Conservation (phyloP, 805 yeast genomes). For the Yarrowia porcina region DNA sequence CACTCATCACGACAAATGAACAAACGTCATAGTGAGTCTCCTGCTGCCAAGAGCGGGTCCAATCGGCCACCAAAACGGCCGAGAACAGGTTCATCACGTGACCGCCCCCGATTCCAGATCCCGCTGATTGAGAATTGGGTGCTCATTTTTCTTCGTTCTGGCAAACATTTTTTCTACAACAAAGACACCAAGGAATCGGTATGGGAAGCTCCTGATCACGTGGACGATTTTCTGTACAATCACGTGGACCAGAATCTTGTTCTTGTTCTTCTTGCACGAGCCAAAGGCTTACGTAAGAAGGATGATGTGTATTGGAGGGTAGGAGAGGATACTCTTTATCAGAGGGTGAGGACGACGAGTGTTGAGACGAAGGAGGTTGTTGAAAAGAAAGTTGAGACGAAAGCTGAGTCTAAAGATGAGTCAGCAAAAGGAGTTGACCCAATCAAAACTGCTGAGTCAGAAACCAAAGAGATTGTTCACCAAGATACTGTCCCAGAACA, state of each 20-base stretch:
- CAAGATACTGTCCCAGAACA: too few species aligned
- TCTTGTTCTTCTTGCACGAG: conserved; percentile 40
- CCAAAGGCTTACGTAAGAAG: conserved; percentile 40
- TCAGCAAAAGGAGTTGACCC: background rate
- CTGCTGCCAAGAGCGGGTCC: background rate
- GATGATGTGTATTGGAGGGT: conserved; percentile 22
- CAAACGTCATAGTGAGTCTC: conserved; percentile 8
- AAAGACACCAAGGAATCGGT: conserved; percentile 34
- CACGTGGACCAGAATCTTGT: conserved; percentile 37
- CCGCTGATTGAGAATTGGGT: conserved; percentile 38
- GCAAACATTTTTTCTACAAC: conserved; percentile 45
- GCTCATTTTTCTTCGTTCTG: conserved; percentile 44
- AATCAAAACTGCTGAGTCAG: background rate
- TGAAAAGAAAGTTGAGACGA: too few species aligned
- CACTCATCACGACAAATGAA: background rate
- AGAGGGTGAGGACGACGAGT: background rate
- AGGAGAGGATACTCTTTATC: background rate
- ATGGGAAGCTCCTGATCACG: conserved; percentile 41
- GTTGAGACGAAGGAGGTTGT: too few species aligned
- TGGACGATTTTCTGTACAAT: conserved; percentile 34
- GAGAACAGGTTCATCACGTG: background rate
- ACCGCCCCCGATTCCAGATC: conserved; percentile 29
- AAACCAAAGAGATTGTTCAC: too few species aligned
- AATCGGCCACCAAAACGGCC: background rate
- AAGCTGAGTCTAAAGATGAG: background rate